Evolutionary conservation across 805 yeast species (phyloP), one percentile per base, ranked within the genome.

Genomic region (Danielia reshetovae): DNA sequence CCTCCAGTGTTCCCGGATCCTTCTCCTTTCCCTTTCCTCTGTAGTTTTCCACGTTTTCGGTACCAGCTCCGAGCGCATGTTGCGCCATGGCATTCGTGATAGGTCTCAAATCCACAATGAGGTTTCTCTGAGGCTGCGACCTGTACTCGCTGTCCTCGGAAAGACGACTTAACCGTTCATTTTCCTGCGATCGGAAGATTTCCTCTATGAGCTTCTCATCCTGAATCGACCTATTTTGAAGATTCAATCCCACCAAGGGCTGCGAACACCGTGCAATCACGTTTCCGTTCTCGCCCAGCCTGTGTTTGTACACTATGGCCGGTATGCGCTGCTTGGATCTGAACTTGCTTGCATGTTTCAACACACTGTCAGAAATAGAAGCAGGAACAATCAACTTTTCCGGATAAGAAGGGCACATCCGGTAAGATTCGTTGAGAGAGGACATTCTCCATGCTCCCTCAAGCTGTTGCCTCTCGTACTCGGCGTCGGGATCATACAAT

Each of bases 21-120:
- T 36, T 24, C n/a, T 35, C 35, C 11, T 47, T 33, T 8, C 29
- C 25, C 22, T 37, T 46, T 1, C 65, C 70, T 32, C 79, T 72
- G 60, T 93, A 90, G 52, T 87, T 77, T 38, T 90, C 97, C 71
- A 88, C 85, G 45, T 76, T 82, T 54, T 93, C 98, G 0, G 96
- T 83, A 1, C 98, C 98, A n/a, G 97, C 98, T 9, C 98, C 98
- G 11, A 93, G 62, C 0, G 97, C 97, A 29, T 86, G 85, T 51
- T 93, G 97, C 0, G 96, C 97, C 75, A 88, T 75, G 6, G 97
- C 97, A 58, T 93, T 93, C 0, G 97, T 83, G 17, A 88, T 58
- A 1, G 98, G 98, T 36, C 98, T 68, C 15, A 95, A 84, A 62
- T 93, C 98, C 4, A 87, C 90, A 19, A 93, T 79, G 18, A 93